Evolutionary conservation across 768 basidiomycete genomes (phyloP).

Genomic region (Mrakia blollopis): DNA sequence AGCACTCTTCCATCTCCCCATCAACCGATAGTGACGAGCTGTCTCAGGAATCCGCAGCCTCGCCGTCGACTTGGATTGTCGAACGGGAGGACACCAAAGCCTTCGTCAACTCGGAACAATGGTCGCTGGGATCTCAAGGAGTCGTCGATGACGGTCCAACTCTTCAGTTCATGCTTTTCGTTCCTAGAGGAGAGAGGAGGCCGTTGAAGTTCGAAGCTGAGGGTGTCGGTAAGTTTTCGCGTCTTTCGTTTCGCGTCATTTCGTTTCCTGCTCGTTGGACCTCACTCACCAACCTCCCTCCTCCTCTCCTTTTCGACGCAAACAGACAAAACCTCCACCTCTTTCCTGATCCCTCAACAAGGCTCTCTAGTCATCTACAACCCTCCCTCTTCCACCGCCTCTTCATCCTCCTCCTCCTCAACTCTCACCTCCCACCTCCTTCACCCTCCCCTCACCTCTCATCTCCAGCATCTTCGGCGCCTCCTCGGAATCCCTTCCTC

Average conservation of each 20-base stretch:
- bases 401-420: conserved; percentile 3
- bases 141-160: conserved; percentile 62
- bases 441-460: conserved; percentile 52
- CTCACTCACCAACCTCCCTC: background rate
- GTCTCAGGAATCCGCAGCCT: conserved; percentile 17
- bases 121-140: conserved; percentile 69
- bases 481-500: conserved; percentile 71
- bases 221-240: conserved; percentile 46
- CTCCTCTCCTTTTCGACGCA: background rate
- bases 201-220: conserved; percentile 61
- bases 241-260: background rate
- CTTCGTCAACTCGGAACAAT: conserved; percentile 93
- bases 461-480: conserved; percentile 64
- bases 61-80: conserved; percentile 51
- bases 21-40: conserved; percentile 42
- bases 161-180: conserved; percentile 82
- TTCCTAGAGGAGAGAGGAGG: conserved; percentile 64
- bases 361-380: conserved; percentile 81
- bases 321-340: conserved; percentile 52
- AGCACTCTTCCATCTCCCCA: background rate
- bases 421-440: conserved; percentile 5
- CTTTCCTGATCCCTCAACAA: conserved; percentile 91
- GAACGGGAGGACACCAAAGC: conserved; percentile 79
- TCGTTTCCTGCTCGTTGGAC: background rate
- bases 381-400: conserved; percentile 40